Evolutionary conservation across 192 early-diverging fungal species (phyloP), one percentile per base, ranked within the genome.

Genomic region (Backusella morwellensis): DNA sequence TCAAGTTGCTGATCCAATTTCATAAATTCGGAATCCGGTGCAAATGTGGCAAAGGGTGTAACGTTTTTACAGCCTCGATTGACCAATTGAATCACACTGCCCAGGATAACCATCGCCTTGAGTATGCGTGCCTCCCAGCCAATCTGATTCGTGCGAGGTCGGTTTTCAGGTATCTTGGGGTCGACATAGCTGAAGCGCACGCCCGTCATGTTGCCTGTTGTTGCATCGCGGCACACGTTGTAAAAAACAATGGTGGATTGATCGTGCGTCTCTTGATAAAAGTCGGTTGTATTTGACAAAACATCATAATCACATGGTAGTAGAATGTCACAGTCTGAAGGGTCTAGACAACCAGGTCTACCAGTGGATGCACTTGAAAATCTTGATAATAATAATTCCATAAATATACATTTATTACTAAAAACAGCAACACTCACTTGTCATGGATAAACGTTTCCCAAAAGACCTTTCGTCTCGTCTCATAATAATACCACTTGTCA

Each of bases 361-460:
- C 89, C 89, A 17, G 81, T 80, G 3, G 76, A 73, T 41, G 81
- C 78, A 40, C 83, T 78, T 54, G 81, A 50, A 42, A 86, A 72
- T 63, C 56, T 63, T 32, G 32, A 32, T 32, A 32, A 32, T 32
- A 32, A 32, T 3, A 32, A 32, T 32, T 32, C 32, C 32, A 32
- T 32, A 32, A 32, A 32, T 32, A 32, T 32, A 32, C 32, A 32
- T 32, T 32, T 32, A 32, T 32, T 32, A 32, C 32, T 32, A 32
- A 32, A 32, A 3, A 32, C 2, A 32, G 0, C 32, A 32, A 0
- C 32, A 14, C 56, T 63, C 12, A 63, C 80, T 77, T 84, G 75
- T 90, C 89, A 47, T 29, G 23, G 21, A 84, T 76, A 56, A 86
- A 90, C 40, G 78, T 75, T 19, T 75, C 68, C 89, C 89, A 90